Base-by-base conservation (phyloP, 2,329 filamentous ascomycete species). In the Paecilomyces sp. region DNA sequence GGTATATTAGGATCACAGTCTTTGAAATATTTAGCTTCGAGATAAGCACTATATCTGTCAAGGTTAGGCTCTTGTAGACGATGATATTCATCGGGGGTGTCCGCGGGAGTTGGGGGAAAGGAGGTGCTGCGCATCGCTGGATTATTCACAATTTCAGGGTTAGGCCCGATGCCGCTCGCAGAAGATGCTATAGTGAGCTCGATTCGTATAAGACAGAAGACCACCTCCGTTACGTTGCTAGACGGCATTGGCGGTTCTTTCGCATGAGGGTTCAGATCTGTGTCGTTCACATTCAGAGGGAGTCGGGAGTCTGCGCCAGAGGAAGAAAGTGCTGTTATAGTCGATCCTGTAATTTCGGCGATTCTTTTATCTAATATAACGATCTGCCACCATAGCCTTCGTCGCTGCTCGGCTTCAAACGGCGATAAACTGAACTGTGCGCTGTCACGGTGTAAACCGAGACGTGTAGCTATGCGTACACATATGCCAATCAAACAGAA, bases 301-400 rank as follows among this genome's bases (percentile, higher is more conserved):
- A 36, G 33, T 36, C 33, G 33, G 33, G 59, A 63, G 15, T 68
- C 65, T 1, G 58, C 50, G 18, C 60, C 59, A 24, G 51, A 59
- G 2, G 62, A 64, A 13, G 62, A 63, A 7, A 65, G 30, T 74
- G 61, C 28, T 60, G 70, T 53, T 63, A 60, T 36, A 57, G 70
- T 73, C 51, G 66, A 84, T 55, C 84, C 83, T 7, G 84, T 82
- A 70, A 89, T 83, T 67, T 90, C 87, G 56, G 85, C 82, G 34
- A 89, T 82, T 15, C 87, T 84, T 61, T 83, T 81, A 70, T 91
- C 88, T 61, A 89, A 87, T 18, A 83, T 79, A 33, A 87, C 81
- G 13, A 91, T 78, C 56, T 85, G 83, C 87, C 87, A 90, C 87
- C 87, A 90, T 3, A 90, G 73, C 51, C 88, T 80, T 56, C 87